Evolutionary conservation across 305 asterid species (phyloP).

Genomic region (Fraxinus baroniana): DNA sequence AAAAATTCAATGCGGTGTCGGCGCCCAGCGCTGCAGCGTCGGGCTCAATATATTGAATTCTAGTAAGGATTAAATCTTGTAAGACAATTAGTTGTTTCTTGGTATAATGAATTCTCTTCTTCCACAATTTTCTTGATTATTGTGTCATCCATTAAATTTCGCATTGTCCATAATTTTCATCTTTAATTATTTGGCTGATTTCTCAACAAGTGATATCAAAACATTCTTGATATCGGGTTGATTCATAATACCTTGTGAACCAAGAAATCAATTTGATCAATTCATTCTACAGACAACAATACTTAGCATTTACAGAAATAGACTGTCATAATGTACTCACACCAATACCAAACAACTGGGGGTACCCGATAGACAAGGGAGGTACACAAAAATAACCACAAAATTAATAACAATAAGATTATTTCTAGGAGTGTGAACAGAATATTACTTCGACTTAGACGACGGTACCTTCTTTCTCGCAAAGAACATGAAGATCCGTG

Average conservation of each 20-base stretch:
- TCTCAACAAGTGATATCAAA: too few species aligned
- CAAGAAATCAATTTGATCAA: conserved; percentile 24
- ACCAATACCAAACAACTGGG: background rate
- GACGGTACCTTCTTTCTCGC: conserved; percentile 51
- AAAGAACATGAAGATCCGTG: conserved; percentile 70
- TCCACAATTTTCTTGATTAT: too few species aligned
- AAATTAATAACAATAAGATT: background rate
- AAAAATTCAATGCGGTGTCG: too few species aligned
- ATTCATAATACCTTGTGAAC: background rate
- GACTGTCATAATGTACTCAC: conserved; percentile 8
- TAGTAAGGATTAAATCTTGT: too few species aligned
- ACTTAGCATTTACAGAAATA: conserved; percentile 43
- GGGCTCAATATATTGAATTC: too few species aligned
- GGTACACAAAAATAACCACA: background rate
- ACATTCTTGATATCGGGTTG: too few species aligned
- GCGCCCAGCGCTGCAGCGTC: too few species aligned
- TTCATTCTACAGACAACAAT: conserved; percentile 33
- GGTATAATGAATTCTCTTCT: too few species aligned
- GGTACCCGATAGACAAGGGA: background rate
- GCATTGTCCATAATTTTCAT: too few species aligned
- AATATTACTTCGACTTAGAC: conserved; percentile 33
- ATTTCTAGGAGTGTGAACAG: background rate
- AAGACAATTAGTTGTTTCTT: too few species aligned
- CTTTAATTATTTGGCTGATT: too few species aligned
- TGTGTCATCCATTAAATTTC: too few species aligned